These are phyloP conservation scores for Aureobasidium subglaciale DNA, from an alignment of 2,329 filamentous ascomycete species.

Conservation along the genomic window DNA sequence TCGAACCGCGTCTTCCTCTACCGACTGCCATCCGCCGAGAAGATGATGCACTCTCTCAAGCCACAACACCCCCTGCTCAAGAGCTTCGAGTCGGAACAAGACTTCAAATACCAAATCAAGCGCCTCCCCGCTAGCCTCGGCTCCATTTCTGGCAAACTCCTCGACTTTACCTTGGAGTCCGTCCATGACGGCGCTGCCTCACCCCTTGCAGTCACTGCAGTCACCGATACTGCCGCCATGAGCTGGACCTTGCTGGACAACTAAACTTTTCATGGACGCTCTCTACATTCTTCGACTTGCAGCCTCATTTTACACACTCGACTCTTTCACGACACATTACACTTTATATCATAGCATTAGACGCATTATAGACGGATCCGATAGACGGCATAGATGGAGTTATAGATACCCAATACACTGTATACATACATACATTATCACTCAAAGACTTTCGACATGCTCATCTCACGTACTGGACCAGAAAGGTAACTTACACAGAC, in stretches of 20 bases:
- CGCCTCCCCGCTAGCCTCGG: conserved; percentile 14
- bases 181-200: neutral
- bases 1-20: conserved; percentile 26
- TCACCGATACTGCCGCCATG: neutral
- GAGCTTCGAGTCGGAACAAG: neutral
- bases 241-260: conserved; percentile 9
- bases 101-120: conserved; percentile 5
- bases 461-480: too few relatives aligned
- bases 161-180: conserved; percentile 6
- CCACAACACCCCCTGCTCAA: neutral
- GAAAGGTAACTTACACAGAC: too few relatives aligned
- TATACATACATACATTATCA: neutral
- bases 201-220: neutral
- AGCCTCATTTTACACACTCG: neutral
- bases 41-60: conserved; percentile 18
- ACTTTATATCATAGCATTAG: neutral
- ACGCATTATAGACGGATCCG: conserved; percentile 5
- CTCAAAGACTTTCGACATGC: too few relatives aligned
- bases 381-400: conserved; percentile 1
- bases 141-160: conserved; percentile 3
- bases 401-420: conserved; percentile 1
- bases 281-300: neutral
- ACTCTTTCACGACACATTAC: neutral
- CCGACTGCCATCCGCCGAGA: conserved; percentile 21
- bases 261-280: neutral